Conservation (phyloP, 139 green algal genomes). For the Tetradesmus lagerheimii region DNA sequence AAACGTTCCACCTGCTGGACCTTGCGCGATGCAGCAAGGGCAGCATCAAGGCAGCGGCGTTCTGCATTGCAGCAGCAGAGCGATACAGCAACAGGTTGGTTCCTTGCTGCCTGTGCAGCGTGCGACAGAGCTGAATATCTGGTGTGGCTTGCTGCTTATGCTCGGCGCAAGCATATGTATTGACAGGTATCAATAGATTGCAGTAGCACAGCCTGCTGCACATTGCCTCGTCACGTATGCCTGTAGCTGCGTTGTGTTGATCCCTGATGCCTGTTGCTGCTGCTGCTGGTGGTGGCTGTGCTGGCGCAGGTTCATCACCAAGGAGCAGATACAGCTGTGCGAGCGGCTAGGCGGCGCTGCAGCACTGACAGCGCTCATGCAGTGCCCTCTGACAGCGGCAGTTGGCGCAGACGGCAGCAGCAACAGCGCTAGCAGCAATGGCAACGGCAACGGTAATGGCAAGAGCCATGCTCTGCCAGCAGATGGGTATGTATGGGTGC, state of each 20-base stretch:
- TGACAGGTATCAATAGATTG: neutral
- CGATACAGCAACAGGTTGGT: slow-evolving; percentile 67
- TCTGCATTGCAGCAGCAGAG: slow-evolving; percentile 78
- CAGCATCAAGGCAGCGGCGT: slow-evolving; percentile 62
- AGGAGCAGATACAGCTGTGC: slow-evolving; percentile 53
- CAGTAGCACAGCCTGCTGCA: neutral
- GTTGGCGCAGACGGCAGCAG: slow-evolving; percentile 24
- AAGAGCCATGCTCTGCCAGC: slow-evolving; percentile 9
- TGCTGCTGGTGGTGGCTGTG: neutral
- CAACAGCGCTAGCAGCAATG: neutral
- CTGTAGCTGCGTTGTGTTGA: no score
- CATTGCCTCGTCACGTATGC: no score
- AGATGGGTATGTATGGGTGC: slow-evolving; percentile 37
- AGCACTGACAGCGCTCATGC: slow-evolving; percentile 61
- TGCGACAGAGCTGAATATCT: neutral
- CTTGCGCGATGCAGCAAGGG: slow-evolving; percentile 70
- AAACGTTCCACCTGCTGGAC: slow-evolving; percentile 86
- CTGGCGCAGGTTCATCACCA: slow-evolving; percentile 59
- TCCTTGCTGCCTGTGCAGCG: neutral
- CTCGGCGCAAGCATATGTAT: neutral
- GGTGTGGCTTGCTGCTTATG: neutral
- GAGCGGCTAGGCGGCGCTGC: slow-evolving; percentile 66
- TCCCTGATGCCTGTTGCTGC: neutral
- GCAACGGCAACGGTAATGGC: slow-evolving; percentile 4
- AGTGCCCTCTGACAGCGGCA: slow-evolving; percentile 42